phyloP scores from a whole-genome alignment of 495 filamentous ascomycete species.

The Penicillium longicatenatum region DNA sequence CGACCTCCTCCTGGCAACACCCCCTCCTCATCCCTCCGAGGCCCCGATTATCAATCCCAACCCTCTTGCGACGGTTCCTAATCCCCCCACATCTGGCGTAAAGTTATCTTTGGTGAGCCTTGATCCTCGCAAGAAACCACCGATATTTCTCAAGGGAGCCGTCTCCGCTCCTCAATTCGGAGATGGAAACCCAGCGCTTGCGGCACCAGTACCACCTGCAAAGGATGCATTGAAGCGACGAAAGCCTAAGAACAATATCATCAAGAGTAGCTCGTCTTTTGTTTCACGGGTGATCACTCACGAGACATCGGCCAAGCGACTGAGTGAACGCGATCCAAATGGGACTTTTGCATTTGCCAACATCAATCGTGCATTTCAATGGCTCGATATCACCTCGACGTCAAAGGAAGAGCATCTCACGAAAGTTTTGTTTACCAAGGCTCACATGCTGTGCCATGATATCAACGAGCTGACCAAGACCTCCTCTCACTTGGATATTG shows the following conservation, averaged over 20 bases:
- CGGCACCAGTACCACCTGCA: conserved; percentile 39
- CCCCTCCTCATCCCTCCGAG: conserved; percentile 93
- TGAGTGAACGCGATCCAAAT: conserved; percentile 75
- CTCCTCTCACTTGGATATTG: conserved; percentile 77
- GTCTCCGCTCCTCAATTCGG: conserved; percentile 72
- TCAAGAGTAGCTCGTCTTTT: conserved; percentile 97
- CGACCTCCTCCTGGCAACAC: conserved; percentile 88
- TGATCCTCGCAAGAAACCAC: conserved; percentile 59
- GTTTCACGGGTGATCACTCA: conserved; percentile 93
- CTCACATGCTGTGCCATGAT: conserved; percentile 93
- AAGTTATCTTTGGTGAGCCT: conserved; percentile 77
- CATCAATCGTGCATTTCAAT: conserved; percentile 89
- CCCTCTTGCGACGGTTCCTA: conserved; percentile 80
- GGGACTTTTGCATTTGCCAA: conserved; percentile 92
- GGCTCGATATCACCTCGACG: conserved; percentile 66
- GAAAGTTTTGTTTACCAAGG: conserved; percentile 95
- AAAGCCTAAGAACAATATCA: conserved; percentile 96
- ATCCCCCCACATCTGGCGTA: conserved; percentile 81
- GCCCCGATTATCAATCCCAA: conserved; percentile 82
- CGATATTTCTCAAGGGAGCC: conserved; percentile 46
- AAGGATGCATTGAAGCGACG: conserved; percentile 78
- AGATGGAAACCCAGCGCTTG: conserved; percentile 78
- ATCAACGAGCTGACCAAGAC: conserved; percentile 83
- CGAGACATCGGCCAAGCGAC: conserved; percentile 73
- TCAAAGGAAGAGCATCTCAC: conserved; percentile 80